Percentiles rank a stretch among this genome's conserved stretches.
phyloP scores from a whole-genome alignment of 208 protist genomes.

The Trypanosoma caninum region DNA sequence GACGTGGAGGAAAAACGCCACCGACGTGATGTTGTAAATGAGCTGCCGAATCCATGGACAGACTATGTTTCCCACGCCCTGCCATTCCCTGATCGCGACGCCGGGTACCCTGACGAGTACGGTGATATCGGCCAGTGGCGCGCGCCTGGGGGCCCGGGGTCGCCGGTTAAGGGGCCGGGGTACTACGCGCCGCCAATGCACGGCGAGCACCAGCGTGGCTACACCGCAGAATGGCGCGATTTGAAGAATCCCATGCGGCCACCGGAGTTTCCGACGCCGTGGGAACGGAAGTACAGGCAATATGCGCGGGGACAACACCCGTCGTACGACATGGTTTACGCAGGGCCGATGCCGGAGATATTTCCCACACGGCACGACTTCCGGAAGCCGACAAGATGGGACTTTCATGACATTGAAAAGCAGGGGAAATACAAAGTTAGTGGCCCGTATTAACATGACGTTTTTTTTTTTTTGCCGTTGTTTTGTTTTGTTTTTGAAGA shows the following conservation, averaged over 20 bases:
- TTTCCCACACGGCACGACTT: constrained; percentile 85
- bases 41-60: constrained; percentile 87
- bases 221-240: constrained; percentile 89
- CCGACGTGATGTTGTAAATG: constrained; percentile 52
- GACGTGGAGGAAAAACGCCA: constrained; percentile 83
- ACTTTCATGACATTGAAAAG: constrained; percentile 89
- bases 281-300: constrained; percentile 89
- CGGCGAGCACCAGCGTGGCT: constrained; percentile 81
- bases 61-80: constrained; percentile 89
- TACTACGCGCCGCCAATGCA: constrained; percentile 91
- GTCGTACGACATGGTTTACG: constrained; percentile 91
- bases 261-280: constrained; percentile 82
- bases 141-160: constrained; percentile 76
- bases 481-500: background rate
- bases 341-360: constrained; percentile 90
- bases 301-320: constrained; percentile 89
- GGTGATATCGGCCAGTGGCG: constrained; percentile 91
- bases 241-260: constrained; percentile 85
- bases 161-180: constrained; percentile 77
- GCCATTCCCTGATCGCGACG: constrained; percentile 88
- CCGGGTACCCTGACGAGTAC: constrained; percentile 90
- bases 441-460: constrained; percentile 60
- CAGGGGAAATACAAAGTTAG: constrained; percentile 85
- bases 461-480: background rate
- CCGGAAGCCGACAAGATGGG: constrained; percentile 86